A percentile compares a stretch with the other conserved stretches of the same genome.
These are phyloP conservation scores for Pseudocercospora vitis DNA, from an alignment of 2,329 filamentous ascomycete genomes.

Conservation along the genomic window DNA sequence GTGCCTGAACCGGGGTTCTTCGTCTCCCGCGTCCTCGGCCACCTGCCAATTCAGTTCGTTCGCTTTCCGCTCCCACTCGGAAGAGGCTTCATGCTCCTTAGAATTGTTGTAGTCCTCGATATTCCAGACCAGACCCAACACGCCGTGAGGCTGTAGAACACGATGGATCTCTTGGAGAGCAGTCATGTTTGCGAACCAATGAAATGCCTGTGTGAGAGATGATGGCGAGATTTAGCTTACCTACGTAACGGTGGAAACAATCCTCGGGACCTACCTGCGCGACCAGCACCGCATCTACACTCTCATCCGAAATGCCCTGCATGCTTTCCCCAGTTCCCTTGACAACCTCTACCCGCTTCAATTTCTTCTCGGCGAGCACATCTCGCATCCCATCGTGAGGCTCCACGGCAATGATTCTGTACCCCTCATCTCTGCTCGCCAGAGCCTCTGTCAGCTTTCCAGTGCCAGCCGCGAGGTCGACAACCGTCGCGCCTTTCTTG, in stretches of 20 bases:
- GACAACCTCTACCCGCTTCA: conserved; percentile 56
- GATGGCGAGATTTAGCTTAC: conserved; percentile 18
- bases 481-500: conserved; percentile 48
- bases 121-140: conserved; percentile 69
- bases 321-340: conserved; percentile 61
- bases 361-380: conserved; percentile 58
- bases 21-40: conserved; percentile 59
- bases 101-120: conserved; percentile 59
- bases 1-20: conserved; percentile 65
- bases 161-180: conserved; percentile 67
- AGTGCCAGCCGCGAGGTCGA: conserved; percentile 68
- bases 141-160: conserved; percentile 60
- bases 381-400: conserved; percentile 66
- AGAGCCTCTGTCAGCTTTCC: conserved; percentile 69
- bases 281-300: conserved; percentile 64
- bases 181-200: conserved; percentile 66
- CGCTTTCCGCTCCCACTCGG: conserved; percentile 62
- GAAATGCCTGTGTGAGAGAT: conserved; percentile 38
- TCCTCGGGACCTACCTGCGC: conserved; percentile 70
- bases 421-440: conserved; percentile 59
- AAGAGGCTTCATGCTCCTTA: conserved; percentile 54
- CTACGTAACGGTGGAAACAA: neutral
- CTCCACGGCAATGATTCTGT: conserved; percentile 62
- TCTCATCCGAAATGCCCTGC: conserved; percentile 54
- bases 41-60: conserved; percentile 59